Evolutionary conservation across 2,329 filamentous ascomycete genomes (phyloP).

Genomic region (Diaporthe ampelina): DNA sequence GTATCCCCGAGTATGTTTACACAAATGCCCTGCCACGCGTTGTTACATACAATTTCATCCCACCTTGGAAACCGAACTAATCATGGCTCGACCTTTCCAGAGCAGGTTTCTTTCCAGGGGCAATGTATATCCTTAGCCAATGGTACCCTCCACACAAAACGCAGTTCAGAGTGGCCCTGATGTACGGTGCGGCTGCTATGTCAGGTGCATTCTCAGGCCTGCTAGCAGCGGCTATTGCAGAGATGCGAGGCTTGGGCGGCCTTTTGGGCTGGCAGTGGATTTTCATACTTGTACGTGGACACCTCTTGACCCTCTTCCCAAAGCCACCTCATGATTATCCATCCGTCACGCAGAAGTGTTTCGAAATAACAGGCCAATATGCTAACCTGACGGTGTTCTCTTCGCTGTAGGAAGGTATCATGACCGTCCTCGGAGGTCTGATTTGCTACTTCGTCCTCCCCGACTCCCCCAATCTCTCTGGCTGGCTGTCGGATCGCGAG

Average conservation of each 20-base stretch:
- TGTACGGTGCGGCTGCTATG: slow-evolving; percentile 58
- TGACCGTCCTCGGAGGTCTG: slow-evolving; percentile 47
- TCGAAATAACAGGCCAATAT: background rate
- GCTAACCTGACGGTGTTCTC: background rate
- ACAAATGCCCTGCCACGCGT: background rate
- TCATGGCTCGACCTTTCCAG: background rate
- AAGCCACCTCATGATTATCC: no score
- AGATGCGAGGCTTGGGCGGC: slow-evolving; percentile 59
- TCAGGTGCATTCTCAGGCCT: slow-evolving; percentile 58
- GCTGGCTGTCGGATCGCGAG: background rate
- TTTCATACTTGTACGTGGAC: slow-evolving; percentile 58
- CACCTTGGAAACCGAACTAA: background rate
- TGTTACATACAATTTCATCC: background rate
- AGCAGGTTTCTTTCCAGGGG: slow-evolving; percentile 60
- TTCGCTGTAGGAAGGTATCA: slow-evolving; percentile 49
- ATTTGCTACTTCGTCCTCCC: slow-evolving; percentile 62
- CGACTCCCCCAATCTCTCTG: slow-evolving; percentile 52
- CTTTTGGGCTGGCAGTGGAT: slow-evolving; percentile 67
- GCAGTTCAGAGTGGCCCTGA: slow-evolving; percentile 60
- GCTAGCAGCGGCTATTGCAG: slow-evolving; percentile 62
- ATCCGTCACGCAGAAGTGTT: no score
- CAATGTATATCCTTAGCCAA: slow-evolving; percentile 60
- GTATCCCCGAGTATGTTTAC: slow-evolving; percentile 54
- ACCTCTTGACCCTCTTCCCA: no score
- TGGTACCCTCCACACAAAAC: slow-evolving; percentile 65